Conservation (phyloP, 2,329 filamentous ascomycete genomes). For the Colletotrichum sp. region DNA sequence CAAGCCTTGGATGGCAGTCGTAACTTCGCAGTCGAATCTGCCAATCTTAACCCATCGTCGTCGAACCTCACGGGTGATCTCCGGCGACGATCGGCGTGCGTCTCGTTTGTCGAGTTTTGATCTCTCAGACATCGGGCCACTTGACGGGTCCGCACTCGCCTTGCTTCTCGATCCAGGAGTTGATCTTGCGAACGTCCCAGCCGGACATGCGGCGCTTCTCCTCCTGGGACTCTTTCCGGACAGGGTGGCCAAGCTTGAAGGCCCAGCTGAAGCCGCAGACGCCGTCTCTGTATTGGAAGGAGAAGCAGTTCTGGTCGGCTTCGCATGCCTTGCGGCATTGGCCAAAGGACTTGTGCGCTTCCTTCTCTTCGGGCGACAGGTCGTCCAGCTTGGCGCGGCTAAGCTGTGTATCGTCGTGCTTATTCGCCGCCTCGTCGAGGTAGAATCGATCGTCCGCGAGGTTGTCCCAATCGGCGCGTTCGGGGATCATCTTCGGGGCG, state of each 20-base stretch:
- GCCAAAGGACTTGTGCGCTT: slow-evolving; percentile 46
- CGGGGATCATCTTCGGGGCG: slow-evolving; percentile 39
- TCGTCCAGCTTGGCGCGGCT: slow-evolving; percentile 35
- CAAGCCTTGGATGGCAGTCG: slow-evolving; percentile 7
- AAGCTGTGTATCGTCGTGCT: slow-evolving; percentile 36
- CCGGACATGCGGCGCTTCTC: slow-evolving; percentile 41
- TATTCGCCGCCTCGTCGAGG: slow-evolving; percentile 33
- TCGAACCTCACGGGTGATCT: neutral
- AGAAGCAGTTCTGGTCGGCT: slow-evolving; percentile 40
- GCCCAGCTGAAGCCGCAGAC: slow-evolving; percentile 39
- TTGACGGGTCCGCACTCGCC: slow-evolving; percentile 36
- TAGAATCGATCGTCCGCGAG: slow-evolving; percentile 50
- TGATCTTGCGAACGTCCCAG: slow-evolving; percentile 47
- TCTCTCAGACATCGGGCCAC: slow-evolving; percentile 32
- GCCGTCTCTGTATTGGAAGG: slow-evolving; percentile 44
- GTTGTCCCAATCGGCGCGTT: slow-evolving; percentile 59
- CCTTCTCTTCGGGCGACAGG: slow-evolving; percentile 40
- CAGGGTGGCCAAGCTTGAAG: slow-evolving; percentile 45
- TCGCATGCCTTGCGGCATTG: slow-evolving; percentile 52
- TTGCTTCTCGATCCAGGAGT: slow-evolving; percentile 42
- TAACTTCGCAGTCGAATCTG: neutral
- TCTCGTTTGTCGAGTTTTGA: neutral
- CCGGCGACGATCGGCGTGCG: neutral
- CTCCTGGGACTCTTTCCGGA: slow-evolving; percentile 30
- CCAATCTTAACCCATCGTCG: neutral